Evolutionary conservation across 164 flowering plant species (phyloP).

Genomic region (Santalum album): DNA sequence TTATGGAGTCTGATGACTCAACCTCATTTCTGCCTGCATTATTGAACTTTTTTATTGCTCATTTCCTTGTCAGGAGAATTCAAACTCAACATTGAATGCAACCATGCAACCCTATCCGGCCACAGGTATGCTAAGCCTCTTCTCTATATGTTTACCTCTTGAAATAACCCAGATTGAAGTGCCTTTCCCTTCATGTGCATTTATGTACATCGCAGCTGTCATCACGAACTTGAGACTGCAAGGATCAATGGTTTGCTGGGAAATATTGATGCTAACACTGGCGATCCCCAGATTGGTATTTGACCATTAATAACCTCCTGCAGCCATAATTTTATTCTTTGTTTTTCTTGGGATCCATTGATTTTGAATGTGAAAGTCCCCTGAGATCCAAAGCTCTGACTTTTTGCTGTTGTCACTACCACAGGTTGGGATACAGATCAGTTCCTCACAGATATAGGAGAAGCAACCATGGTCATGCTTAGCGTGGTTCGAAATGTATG

Average conservation of each 20-base stretch:
- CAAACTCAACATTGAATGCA: constrained; percentile 92
- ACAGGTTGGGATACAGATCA: constrained; percentile 99
- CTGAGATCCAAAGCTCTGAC: not conserved
- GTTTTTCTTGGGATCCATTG: not conserved
- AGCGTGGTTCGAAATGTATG: constrained; percentile 85
- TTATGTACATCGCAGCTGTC: constrained; percentile 48
- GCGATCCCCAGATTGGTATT: constrained; percentile 91
- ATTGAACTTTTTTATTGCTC: not conserved
- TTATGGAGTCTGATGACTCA: too few relatives aligned
- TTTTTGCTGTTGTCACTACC: not conserved
- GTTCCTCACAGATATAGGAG: constrained; percentile 78
- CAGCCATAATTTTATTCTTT: not conserved
- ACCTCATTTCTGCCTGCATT: not conserved
- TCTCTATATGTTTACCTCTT: not conserved
- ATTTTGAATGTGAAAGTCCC: not conserved
- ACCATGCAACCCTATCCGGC: constrained; percentile 93
- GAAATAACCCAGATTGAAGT: not conserved
- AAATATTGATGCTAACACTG: constrained; percentile 91
- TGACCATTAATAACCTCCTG: not conserved
- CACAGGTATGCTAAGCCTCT: constrained; percentile 48
- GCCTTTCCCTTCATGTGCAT: not conserved
- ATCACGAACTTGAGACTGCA: constrained; percentile 98
- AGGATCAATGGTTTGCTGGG: constrained; percentile 90
- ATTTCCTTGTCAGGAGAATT: constrained; percentile 54
- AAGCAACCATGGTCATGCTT: constrained; percentile 86